phyloP scores from a whole-genome alignment of 2,329 filamentous ascomycete species.

The Beauveria sp. region DNA sequence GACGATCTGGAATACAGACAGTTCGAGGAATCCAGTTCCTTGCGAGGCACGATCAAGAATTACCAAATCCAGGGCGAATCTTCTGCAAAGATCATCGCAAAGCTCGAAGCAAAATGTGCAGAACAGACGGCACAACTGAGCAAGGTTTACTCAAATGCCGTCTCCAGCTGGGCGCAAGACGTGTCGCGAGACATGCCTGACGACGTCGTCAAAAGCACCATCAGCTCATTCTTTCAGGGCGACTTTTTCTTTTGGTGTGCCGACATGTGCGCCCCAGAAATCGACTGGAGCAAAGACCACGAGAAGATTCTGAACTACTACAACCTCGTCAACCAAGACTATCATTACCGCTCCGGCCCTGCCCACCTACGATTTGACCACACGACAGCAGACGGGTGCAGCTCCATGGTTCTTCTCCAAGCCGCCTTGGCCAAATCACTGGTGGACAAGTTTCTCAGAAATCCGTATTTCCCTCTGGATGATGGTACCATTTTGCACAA shows the following conservation, averaged over 20 bases:
- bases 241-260: constrained; percentile 2
- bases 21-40: no score
- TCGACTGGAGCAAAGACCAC: background rate
- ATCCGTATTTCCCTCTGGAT: background rate
- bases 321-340: background rate
- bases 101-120: background rate
- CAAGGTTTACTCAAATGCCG: background rate
- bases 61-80: background rate
- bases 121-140: background rate
- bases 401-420: background rate
- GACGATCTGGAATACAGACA: no score
- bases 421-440: background rate
- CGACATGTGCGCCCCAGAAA: background rate
- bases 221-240: background rate
- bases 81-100: background rate
- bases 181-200: background rate
- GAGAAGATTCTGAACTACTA: rapidly evolving
- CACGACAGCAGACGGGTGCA: background rate
- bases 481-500: background rate
- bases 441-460: background rate
- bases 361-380: background rate
- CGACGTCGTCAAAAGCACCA: background rate
- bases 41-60: background rate
- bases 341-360: background rate
- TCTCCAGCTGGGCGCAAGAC: background rate